Evolutionary conservation across 345 rosid genomes (phyloP).

Genomic region (Euphorbia peplus): DNA sequence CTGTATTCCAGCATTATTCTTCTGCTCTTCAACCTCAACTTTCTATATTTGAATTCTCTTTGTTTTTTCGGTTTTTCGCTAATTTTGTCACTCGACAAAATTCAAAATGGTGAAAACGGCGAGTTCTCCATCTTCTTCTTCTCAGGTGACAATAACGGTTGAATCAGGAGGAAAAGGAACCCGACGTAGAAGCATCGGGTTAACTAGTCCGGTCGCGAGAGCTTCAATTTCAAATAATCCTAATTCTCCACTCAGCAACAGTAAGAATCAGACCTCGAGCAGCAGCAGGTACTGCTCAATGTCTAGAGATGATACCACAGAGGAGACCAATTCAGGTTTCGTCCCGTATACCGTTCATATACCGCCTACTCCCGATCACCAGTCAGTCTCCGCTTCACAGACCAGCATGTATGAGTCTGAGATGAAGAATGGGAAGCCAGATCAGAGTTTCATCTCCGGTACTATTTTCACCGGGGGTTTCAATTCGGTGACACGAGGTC

Average conservation of each 20-base stretch:
- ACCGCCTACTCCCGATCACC: conserved; percentile 78
- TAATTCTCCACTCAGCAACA: conserved; percentile 53
- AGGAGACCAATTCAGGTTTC: conserved; percentile 46
- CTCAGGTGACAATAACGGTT: conserved; percentile 73
- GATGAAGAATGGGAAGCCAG: conserved; percentile 26
- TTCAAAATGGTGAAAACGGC: conserved; percentile 49
- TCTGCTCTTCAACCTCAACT: neutral
- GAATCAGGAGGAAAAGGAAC: conserved; percentile 61
- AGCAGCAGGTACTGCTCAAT: conserved; percentile 59
- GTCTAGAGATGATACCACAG: conserved; percentile 43
- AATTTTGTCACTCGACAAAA: too few relatives aligned
- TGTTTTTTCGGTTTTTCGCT: neutral
- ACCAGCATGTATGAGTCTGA: conserved; percentile 40
- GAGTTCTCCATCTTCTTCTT: conserved; percentile 46
- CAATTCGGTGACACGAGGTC: conserved; percentile 69
- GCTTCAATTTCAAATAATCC: conserved; percentile 53
- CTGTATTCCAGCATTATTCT: neutral
- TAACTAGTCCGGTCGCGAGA: conserved; percentile 68
- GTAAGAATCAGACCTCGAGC: conserved; percentile 43
- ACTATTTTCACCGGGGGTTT: conserved; percentile 68
- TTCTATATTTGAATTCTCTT: conserved; percentile 6
- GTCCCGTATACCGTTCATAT: conserved; percentile 72
- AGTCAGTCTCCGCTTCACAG: conserved; percentile 47
- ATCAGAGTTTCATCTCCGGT: conserved; percentile 48
- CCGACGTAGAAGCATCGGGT: conserved; percentile 62